A percentile compares a stretch with the other conserved stretches of the same genome.
Conservation (phyloP, 164 flowering plant genomes). For the Liquidambar formosana region DNA sequence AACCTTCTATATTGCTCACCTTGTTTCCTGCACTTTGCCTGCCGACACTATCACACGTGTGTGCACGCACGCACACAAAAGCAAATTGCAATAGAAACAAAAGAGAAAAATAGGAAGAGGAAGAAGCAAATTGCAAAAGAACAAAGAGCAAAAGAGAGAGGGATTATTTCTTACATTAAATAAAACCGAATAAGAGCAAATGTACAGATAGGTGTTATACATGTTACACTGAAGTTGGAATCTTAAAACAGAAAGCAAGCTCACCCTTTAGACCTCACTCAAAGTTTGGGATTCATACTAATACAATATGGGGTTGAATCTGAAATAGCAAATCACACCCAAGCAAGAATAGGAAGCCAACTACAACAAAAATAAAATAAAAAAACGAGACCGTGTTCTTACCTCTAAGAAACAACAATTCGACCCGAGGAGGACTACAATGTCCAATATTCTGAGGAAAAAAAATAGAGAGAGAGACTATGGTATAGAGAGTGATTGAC, state of each 20-base stretch:
- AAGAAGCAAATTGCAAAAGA: too few relatives aligned
- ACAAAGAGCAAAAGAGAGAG: constrained; percentile 3
- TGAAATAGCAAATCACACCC: constrained; percentile 35
- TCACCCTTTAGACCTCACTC: constrained; percentile 12
- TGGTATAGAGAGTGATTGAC: constrained; percentile 11
- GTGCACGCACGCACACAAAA: neutral
- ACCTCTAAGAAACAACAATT: constrained; percentile 30
- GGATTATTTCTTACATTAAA: constrained; percentile 14
- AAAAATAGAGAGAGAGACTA: constrained; percentile 9
- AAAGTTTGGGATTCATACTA: constrained; percentile 15
- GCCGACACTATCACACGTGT: constrained; percentile 32
- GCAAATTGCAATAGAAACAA: neutral
- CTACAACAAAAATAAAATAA: neutral
- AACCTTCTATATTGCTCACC: too few relatives aligned
- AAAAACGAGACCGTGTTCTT: constrained; percentile 14
- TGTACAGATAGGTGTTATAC: constrained; percentile 35
- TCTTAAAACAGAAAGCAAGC: constrained; percentile 22
- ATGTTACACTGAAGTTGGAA: constrained; percentile 22
- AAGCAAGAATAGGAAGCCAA: constrained; percentile 20
- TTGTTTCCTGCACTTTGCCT: neutral
- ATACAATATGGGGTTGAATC: constrained; percentile 29
- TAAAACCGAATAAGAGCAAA: constrained; percentile 27
- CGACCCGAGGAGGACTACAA: constrained; percentile 22
- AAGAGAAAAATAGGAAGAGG: too few relatives aligned
- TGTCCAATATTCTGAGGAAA: constrained; percentile 18